Percentiles rank a stretch among this genome's conserved stretches.
These are phyloP conservation scores for Fusarium irregulare DNA, from an alignment of 2,329 filamentous ascomycete genomes.

Conservation along the genomic window DNA sequence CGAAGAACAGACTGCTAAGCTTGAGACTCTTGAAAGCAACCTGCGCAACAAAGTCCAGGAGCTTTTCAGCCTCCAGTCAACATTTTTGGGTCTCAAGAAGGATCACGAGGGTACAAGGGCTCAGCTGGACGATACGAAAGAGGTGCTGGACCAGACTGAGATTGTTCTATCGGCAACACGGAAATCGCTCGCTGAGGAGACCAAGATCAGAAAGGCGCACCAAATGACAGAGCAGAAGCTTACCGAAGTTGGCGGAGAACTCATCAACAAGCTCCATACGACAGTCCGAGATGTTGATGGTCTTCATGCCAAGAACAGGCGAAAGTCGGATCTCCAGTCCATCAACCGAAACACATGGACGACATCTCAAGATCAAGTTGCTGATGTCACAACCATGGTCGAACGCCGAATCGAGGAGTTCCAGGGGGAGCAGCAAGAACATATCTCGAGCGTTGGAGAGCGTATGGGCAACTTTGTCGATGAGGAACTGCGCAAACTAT, in stretches of 20 bases:
- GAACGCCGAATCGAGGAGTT: conserved; percentile 81
- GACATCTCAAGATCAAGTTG: conserved; percentile 78
- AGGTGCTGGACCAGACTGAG: conserved; percentile 87
- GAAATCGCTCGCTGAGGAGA: conserved; percentile 82
- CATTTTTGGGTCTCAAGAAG: conserved; percentile 88
- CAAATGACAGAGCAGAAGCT: conserved; percentile 85
- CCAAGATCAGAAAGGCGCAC: conserved; percentile 82
- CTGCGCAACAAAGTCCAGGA: conserved; percentile 95
- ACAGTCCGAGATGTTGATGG: conserved; percentile 85
- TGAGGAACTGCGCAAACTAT: conserved; percentile 78
- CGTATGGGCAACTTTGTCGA: conserved; percentile 83
- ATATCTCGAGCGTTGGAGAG: conserved; percentile 74
- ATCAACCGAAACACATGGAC: conserved; percentile 84
- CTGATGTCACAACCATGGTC: conserved; percentile 79
- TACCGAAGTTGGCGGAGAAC: conserved; percentile 75
- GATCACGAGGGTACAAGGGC: conserved; percentile 83
- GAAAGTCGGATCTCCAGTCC: conserved; percentile 85
- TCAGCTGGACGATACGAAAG: conserved; percentile 81
- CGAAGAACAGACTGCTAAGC: conserved; percentile 91
- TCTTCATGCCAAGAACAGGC: conserved; percentile 85
- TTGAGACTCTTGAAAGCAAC: conserved; percentile 91
- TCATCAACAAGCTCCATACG: conserved; percentile 80
- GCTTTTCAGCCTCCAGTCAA: conserved; percentile 85
- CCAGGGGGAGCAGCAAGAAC: conserved; percentile 75
- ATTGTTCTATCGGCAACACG: conserved; percentile 82